Conservation (phyloP, 768 basidiomycete species). For the Pleurotus djamor region DNA sequence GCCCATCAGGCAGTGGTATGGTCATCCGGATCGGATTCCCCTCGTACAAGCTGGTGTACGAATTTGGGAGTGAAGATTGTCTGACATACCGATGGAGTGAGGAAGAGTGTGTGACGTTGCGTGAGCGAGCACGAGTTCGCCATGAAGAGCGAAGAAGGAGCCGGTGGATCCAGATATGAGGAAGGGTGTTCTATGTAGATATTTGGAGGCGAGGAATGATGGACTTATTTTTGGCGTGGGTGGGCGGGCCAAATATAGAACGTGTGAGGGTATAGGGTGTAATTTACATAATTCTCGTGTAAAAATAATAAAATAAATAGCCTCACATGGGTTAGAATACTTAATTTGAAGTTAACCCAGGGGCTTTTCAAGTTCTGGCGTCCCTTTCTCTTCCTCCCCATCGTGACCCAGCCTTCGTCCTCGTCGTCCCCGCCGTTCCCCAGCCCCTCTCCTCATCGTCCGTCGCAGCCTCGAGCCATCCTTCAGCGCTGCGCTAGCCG, state of each 20-base stretch:
- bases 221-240: constrained; percentile 7
- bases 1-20: constrained; percentile 32
- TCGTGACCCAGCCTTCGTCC: constrained; percentile 13
- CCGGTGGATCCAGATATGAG: constrained; percentile 23
- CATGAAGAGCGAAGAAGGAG: constrained; percentile 58
- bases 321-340: too few relatives aligned
- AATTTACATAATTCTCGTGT: background rate
- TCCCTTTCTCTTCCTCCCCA: background rate
- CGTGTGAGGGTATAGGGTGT: background rate
- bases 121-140: constrained; percentile 36
- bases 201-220: constrained; percentile 8
- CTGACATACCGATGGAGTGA: constrained; percentile 36
- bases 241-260: background rate
- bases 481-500: background rate
- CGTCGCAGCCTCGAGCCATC: constrained; percentile 12
- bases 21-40: constrained; percentile 55
- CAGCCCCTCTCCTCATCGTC: constrained; percentile 7
- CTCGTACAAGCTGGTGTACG: constrained; percentile 71
- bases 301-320: too few relatives aligned
- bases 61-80: constrained; percentile 60
- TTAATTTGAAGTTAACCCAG: background rate
- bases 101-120: constrained; percentile 28
- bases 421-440: constrained; percentile 17
- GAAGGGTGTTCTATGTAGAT: background rate
- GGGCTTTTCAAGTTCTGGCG: constrained; percentile 1